Evolutionary conservation across 345 rosid genomes (phyloP).

Genomic region (Hevea brasiliensis): DNA sequence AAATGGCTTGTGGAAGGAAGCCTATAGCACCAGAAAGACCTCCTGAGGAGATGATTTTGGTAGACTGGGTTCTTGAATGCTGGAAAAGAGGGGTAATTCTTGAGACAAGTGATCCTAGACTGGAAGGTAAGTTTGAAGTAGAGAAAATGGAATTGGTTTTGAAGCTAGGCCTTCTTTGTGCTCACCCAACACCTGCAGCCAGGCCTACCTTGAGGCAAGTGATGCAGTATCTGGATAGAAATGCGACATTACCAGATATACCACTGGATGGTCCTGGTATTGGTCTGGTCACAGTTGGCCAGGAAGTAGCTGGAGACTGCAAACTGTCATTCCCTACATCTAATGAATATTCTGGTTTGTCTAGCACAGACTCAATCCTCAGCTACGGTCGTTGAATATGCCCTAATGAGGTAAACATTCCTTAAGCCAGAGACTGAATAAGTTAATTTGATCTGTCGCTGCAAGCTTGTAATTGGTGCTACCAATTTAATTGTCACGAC

Average conservation of each 20-base stretch:
- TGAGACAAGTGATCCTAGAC: conserved; percentile 6
- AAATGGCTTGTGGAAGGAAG: conserved; percentile 27
- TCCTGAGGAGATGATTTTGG: conserved; percentile 9
- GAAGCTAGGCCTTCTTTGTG: conserved; percentile 17
- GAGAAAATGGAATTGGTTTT: conserved; percentile 23
- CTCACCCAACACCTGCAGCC: not conserved
- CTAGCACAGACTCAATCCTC: not conserved
- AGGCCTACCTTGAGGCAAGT: conserved; percentile 27
- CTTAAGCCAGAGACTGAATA: no score
- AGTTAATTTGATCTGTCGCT: no score
- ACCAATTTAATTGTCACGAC: no score
- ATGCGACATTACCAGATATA: conserved; percentile 9
- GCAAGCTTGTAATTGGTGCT: no score
- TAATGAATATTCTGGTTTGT: not conserved
- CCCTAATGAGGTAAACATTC: no score
- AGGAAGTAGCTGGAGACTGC: not conserved
- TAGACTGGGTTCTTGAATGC: conserved; percentile 16
- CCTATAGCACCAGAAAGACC: not conserved
- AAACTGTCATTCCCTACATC: not conserved
- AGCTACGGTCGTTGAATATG: not conserved
- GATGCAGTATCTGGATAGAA: conserved; percentile 12
- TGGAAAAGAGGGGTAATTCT: conserved; percentile 14
- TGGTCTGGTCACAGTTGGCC: not conserved
- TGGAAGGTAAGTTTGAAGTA: conserved; percentile 8
- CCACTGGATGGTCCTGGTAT: not conserved